Evolutionary conservation across 108 stramenopile species (phyloP), one percentile per base, ranked within the genome.

Genomic region (Skeletonema marinoi): DNA sequence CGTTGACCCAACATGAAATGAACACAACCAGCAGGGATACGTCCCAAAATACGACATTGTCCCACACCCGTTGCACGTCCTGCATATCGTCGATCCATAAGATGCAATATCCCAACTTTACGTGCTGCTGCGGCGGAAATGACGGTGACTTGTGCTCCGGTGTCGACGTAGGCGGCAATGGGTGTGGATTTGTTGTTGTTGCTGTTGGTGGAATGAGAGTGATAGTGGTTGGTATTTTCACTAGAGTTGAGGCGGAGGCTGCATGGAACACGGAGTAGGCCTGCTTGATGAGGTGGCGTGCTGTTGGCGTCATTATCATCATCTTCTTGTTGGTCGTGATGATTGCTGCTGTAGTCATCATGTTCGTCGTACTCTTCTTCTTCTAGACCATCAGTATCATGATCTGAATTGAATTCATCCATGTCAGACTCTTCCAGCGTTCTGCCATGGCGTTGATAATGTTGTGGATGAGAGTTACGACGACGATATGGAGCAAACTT

Each of bases 31-130:
- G 89, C 89, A 4, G 89, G 89, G 30, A 89, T 81, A 0, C 89
- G 78, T 19, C 89, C 89, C 56, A 89, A 48, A 19, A 89, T 83
- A 13, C 73, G 82, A 62, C 85, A 86, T 42, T 75, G 74, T n/a
- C 87, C 89, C 25, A 90, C 87, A 21, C 89, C 89, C 6, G 83
- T 77, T 36, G 89, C 89, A 33, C 83, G 85, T 31, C 89, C 89
- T 3, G 81, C 86, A 68, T 90, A 90, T 33, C 89, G 71, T 25
- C 86, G 78, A 86, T 90, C 89, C 73, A 90, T 77, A 25, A 86
- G 51, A 42, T 86, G 87, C 29, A 82, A 63, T 17, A 90, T 71
- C 38, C 87, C 87, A 19, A 83, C 80, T 19, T 79, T 56, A 16
- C 68, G 29, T 32, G 86, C 87, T 0, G 82, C 85, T 0, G 82